Conservation (phyloP, 306 rosid species). For the Quercus mongolica region DNA sequence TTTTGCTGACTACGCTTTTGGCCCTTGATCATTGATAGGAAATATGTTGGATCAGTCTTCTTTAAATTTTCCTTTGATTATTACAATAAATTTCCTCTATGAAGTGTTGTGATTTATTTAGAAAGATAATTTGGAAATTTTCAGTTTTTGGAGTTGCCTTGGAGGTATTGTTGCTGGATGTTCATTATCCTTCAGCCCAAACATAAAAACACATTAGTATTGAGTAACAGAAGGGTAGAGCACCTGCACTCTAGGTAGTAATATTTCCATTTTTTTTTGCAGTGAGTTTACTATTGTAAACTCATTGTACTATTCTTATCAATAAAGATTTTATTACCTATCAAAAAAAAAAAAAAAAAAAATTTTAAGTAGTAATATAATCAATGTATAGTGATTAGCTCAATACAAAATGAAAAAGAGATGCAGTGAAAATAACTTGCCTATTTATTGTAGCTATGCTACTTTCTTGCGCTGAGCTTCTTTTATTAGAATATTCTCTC, state of each 20-base stretch:
- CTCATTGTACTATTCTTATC: too few species aligned
- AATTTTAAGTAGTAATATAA: too few species aligned
- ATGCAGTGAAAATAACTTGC: too few species aligned
- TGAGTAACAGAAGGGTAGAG: background rate
- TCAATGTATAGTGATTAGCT: too few species aligned
- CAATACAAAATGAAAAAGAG: too few species aligned
- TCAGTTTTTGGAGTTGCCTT: background rate
- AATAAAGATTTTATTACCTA: too few species aligned
- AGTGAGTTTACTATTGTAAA: too few species aligned
- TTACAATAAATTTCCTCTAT: background rate
- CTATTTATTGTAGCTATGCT: background rate
- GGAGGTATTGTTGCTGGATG: background rate
- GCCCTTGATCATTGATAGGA: background rate
- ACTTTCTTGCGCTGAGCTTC: background rate
- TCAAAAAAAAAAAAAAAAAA: too few species aligned
- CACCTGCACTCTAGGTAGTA: background rate
- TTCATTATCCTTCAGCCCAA: background rate
- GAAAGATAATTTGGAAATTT: background rate
- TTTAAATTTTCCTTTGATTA: background rate
- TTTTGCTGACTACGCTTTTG: background rate
- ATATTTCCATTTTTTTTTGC: background rate
- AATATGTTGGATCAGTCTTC: background rate
- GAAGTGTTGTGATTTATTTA: background rate
- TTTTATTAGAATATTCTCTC: background rate
- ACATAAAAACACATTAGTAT: background rate